Base-by-base conservation (phyloP, 768 basidiomycete species). In the Neoboletus subvelutipes region DNA sequence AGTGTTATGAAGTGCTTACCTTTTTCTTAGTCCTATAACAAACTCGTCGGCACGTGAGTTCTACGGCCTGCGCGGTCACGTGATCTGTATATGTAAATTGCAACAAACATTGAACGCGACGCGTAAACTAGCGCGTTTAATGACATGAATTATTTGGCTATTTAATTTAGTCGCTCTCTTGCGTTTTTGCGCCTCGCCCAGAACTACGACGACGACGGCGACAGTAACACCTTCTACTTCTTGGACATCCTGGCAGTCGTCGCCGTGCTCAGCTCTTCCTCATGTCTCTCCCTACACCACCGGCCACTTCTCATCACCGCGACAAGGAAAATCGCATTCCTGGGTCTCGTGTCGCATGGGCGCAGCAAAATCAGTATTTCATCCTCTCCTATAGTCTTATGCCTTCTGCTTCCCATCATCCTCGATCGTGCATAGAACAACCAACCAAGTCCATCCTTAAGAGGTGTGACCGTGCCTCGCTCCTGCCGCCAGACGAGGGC, bases 371-470 rank as follows among this genome's bases (percentile, higher is more conserved):
- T 56, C 75, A 80, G 61, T 77, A 80, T 56, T 82, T 81, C 49
- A 64, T 69, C 20, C 61, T 82, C 37, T 66, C 73, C 12, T 62
- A 65, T 52, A 69, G 67, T 52, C 67, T 69, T 11, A 71, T 74
- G 37, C 47, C 45, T 8, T 54, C 64, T 46, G 45, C 37, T 48
- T 47, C 64, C 43, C 58, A 59, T 12, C 61, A 71, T 15, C 48
- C 69, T 17, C 77, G 74, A 53, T 69, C 76, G 5, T 76, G 75
- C 2, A 77, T 74, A 48, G 69, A 73, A 17, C 75, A 63, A 15
- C 88, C 88, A 0, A 54, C 71, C 22, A 87, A 80, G 60, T 88
- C 90, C 8, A 92, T 92, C 55, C 78, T 92, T 36, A 92, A 92
- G 72, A 83, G 78, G 62, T 60, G 62, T 61, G 49, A 55, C 42